A percentile compares a stretch with the other conserved stretches of the same genome.
phyloP scores from a whole-genome alignment of 208 protist genomes.

The Wallacemonas sp. region DNA sequence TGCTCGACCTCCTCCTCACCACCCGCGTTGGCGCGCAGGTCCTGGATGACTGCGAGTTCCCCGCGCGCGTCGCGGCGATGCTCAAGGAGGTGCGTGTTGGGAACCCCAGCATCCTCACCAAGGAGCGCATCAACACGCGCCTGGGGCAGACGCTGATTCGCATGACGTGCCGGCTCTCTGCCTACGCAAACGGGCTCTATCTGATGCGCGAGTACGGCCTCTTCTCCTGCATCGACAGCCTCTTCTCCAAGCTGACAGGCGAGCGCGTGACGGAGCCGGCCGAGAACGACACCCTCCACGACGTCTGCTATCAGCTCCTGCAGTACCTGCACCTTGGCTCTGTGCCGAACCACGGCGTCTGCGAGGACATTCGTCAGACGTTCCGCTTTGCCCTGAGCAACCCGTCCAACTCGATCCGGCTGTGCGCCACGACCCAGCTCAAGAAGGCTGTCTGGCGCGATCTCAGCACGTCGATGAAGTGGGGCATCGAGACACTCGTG shows the following conservation, averaged over 20 bases:
- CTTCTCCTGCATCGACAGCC: slow-evolving; percentile 64
- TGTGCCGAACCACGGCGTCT: slow-evolving; percentile 90
- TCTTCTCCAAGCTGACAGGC: slow-evolving; percentile 67
- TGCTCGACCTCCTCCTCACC: slow-evolving; percentile 80
- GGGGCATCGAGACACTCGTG: slow-evolving; percentile 85
- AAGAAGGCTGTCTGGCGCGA: slow-evolving; percentile 81
- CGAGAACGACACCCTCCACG: slow-evolving; percentile 59
- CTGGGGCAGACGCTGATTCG: slow-evolving; percentile 75
- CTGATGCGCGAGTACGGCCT: slow-evolving; percentile 76
- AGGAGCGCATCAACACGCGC: slow-evolving; percentile 48
- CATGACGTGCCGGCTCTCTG: slow-evolving; percentile 74
- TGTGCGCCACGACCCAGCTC: slow-evolving; percentile 80
- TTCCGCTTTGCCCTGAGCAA: slow-evolving; percentile 67
- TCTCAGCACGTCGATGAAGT: slow-evolving; percentile 85
- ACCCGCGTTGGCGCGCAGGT: slow-evolving; percentile 62
- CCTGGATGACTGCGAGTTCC: slow-evolving; percentile 58
- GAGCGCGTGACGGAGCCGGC: slow-evolving; percentile 36
- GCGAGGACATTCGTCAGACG: slow-evolving; percentile 81
- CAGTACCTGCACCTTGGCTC: slow-evolving; percentile 74
- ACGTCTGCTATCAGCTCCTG: slow-evolving; percentile 80
- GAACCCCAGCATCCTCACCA: slow-evolving; percentile 50
- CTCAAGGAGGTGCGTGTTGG: slow-evolving; percentile 71
- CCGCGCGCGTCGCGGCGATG: slow-evolving; percentile 39
- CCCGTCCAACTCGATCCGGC: slow-evolving; percentile 62
- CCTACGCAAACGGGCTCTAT: slow-evolving; percentile 80